Conservation (phyloP, 805 yeast species). For the Schizosaccharomyces osmophilus region DNA sequence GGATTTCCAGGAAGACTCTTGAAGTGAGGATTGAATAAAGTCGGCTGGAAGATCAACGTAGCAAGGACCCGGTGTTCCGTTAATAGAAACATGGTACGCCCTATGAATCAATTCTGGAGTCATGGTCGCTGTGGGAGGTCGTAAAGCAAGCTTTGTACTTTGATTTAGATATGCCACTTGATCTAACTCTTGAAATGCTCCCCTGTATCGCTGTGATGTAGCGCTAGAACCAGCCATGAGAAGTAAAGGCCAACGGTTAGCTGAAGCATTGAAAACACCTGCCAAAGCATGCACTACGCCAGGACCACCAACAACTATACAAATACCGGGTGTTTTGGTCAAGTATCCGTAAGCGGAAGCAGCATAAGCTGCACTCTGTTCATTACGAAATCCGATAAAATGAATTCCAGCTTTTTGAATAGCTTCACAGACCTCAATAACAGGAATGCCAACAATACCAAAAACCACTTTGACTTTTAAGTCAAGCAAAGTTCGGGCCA, state of each 20-base stretch:
- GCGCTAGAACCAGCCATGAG: conserved; percentile 41
- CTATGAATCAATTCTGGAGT: conserved; percentile 16
- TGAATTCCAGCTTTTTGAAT: conserved; percentile 19
- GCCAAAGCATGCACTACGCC: conserved; percentile 45
- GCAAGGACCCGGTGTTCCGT: conserved; percentile 35
- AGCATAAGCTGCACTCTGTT: conserved; percentile 53
- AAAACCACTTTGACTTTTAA: conserved; percentile 34
- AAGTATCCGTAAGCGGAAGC: conserved; percentile 48
- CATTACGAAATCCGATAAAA: conserved; percentile 41
- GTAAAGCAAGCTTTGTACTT: neutral
- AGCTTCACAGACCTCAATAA: conserved; percentile 26
- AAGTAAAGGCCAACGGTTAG: conserved; percentile 41
- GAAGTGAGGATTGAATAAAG: conserved; percentile 19
- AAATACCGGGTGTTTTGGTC: conserved; percentile 39
- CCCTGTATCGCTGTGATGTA: conserved; percentile 24
- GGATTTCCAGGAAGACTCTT: conserved; percentile 5
- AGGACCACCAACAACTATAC: conserved; percentile 54
- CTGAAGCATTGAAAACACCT: conserved; percentile 29
- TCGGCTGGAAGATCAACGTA: conserved; percentile 46
- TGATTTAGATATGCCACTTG: conserved; percentile 26
- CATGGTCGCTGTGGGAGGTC: neutral
- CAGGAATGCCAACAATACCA: conserved; percentile 57
- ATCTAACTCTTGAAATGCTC: conserved; percentile 51
- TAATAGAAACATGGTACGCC: conserved; percentile 21
- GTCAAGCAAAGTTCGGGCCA: conserved; percentile 23